Evolutionary conservation across 2,329 filamentous ascomycete species (phyloP).

Genomic region (Beauveria bassiana): DNA sequence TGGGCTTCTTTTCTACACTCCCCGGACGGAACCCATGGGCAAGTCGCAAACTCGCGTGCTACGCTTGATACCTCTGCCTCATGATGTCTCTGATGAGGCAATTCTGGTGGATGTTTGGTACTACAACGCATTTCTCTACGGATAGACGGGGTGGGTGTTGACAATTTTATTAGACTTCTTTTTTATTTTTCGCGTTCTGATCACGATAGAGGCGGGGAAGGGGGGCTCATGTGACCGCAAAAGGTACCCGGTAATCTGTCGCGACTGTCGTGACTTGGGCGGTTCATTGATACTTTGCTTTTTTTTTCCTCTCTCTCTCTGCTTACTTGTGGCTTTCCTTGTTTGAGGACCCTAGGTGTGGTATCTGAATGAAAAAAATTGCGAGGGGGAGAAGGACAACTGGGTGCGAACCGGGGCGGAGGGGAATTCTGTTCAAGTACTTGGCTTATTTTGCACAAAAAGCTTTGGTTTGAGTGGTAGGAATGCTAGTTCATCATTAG

Average conservation of each 20-base stretch:
- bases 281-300: conserved; percentile 5
- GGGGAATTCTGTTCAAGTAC: background rate
- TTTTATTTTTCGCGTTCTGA: conserved; percentile 7
- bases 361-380: background rate
- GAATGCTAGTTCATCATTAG: conserved; percentile 5
- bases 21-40: conserved; percentile 1
- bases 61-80: conserved; percentile 5
- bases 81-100: background rate
- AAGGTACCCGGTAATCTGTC: conserved; percentile 10
- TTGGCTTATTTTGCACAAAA: conserved; percentile 12
- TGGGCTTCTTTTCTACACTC: conserved; percentile 16
- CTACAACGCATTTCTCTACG: conserved; percentile 15
- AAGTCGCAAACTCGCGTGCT: conserved; percentile 12
- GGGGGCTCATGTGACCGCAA: conserved; percentile 7
- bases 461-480: conserved; percentile 7
- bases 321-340: conserved; percentile 5
- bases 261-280: conserved; percentile 6
- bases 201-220: conserved; percentile 19
- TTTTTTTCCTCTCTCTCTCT: conserved; percentile 2
- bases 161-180: conserved; percentile 21
- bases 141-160: conserved; percentile 23
- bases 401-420: background rate
- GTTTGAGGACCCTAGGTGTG: background rate
- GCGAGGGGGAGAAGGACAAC: background rate
- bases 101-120: conserved; percentile 12